These are phyloP conservation scores for Prunella vulgaris DNA, from an alignment of 257 asterid species.

Conservation along the genomic window DNA sequence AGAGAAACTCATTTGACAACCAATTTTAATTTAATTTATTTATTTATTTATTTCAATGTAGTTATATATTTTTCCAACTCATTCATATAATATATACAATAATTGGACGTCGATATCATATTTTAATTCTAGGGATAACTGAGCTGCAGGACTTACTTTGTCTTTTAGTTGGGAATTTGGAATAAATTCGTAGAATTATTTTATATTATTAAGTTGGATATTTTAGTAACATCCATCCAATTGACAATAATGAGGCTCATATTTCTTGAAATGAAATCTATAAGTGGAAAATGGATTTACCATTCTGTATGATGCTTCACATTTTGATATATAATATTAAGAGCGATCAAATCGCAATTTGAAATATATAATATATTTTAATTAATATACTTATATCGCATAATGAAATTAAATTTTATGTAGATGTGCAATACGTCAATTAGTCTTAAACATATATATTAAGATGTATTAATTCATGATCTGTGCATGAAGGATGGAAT, in stretches of 20 bases:
- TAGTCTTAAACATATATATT: too few species aligned
- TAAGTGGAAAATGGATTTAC: too few species aligned
- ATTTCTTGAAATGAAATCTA: neutral
- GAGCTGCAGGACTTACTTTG: neutral
- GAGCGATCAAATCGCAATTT: too few species aligned
- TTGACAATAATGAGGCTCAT: neutral
- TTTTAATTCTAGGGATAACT: neutral
- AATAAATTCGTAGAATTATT: neutral
- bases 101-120: neutral
- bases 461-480: too few species aligned
- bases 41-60: neutral
- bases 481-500: too few species aligned
- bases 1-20: too few species aligned
- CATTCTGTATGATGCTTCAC: too few species aligned
- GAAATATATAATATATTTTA: too few species aligned
- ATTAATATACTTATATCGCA: too few species aligned
- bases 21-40: neutral
- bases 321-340: too few species aligned
- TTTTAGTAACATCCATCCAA: neutral
- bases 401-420: too few species aligned
- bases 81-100: neutral
- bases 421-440: too few species aligned
- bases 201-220: neutral
- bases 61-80: neutral
- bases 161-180: neutral